These are phyloP conservation scores for Jimgerdemannia flammicorona DNA, from an alignment of 192 early-diverging fungal species.

Conservation along the genomic window DNA sequence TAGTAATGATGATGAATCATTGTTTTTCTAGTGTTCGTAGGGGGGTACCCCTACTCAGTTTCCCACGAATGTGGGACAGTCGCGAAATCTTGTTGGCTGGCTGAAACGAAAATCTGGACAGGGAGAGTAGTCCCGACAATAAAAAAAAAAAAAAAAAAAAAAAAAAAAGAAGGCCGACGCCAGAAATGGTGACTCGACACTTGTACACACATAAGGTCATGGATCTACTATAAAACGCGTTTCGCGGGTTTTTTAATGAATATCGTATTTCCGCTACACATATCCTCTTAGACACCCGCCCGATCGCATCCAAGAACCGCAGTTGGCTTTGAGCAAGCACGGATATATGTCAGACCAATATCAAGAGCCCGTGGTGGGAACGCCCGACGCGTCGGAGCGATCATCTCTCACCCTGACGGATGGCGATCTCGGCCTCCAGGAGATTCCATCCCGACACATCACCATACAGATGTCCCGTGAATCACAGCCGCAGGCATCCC, in stretches of 20 bases:
- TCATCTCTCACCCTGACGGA: background rate
- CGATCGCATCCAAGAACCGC: too few species aligned
- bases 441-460: background rate
- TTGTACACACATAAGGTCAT: background rate
- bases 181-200: background rate
- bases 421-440: background rate
- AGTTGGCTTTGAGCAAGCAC: background rate
- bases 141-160: background rate
- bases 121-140: too few species aligned
- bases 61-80: too few species aligned
- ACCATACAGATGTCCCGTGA: background rate
- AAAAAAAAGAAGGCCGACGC: background rate
- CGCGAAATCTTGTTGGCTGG: too few species aligned
- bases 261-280: too few species aligned
- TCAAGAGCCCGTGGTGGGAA: background rate
- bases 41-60: too few species aligned
- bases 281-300: background rate
- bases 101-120: too few species aligned
- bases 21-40: too few species aligned
- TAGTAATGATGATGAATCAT: too few species aligned
- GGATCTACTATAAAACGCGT: background rate
- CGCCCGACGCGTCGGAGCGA: background rate
- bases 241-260: background rate
- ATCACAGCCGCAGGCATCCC: background rate
- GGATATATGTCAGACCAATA: background rate